These are phyloP conservation scores for Daldinia loculata DNA, from an alignment of 495 filamentous ascomycete genomes.

Conservation along the genomic window DNA sequence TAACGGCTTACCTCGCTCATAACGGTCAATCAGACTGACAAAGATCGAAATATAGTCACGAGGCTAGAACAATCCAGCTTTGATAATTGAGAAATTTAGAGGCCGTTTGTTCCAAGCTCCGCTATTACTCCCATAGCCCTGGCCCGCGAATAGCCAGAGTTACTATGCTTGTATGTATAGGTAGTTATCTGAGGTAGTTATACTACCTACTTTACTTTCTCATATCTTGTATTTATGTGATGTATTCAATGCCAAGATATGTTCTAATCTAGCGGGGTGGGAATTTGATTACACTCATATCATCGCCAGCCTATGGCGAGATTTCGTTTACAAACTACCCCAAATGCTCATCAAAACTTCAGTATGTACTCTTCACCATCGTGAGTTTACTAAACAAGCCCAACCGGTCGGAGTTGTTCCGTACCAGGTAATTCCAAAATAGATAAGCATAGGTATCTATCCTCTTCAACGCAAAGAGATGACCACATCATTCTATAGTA, in stretches of 20 bases:
- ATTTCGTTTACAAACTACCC: conserved; percentile 20
- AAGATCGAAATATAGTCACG: conserved; percentile 1
- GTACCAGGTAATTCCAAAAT: conserved; percentile 5
- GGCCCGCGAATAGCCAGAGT: conserved; percentile 16
- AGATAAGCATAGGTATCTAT: background rate
- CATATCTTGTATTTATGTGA: conserved; percentile 22
- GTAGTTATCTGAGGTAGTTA: background rate
- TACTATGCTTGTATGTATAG: conserved; percentile 9
- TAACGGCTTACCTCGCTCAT: background rate
- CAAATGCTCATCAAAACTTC: conserved; percentile 5
- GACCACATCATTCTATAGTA: background rate
- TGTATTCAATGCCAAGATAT: conserved; percentile 27
- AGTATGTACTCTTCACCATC: conserved; percentile 23
- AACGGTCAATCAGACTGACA: background rate
- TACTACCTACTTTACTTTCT: conserved; percentile 3
- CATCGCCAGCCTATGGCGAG: conserved; percentile 20
- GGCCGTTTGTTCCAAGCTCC: conserved; percentile 8
- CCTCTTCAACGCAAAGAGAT: background rate
- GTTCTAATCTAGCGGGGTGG: conserved; percentile 24
- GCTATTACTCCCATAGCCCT: conserved; percentile 23
- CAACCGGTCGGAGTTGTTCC: conserved; percentile 35
- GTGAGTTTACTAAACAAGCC: conserved; percentile 33
- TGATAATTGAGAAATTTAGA: conserved; percentile 6
- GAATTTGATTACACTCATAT: conserved; percentile 26
- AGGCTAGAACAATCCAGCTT: conserved; percentile 19